Conservation (phyloP, 345 rosid species). For the Gossypium stocksii region DNA sequence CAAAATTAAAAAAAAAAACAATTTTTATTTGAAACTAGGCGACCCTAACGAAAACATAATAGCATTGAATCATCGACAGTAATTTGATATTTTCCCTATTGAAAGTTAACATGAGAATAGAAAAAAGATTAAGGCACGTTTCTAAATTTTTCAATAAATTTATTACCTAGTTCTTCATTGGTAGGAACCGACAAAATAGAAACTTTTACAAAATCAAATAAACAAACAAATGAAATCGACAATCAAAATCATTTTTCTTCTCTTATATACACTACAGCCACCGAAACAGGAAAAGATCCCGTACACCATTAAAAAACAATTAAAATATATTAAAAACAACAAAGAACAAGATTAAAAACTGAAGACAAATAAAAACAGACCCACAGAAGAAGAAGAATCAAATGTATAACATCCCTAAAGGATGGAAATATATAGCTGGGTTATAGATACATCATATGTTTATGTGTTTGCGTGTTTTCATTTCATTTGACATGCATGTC, state of each 20-base stretch:
- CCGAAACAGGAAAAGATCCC: slow-evolving; percentile 15
- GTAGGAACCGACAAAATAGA: slow-evolving; percentile 35
- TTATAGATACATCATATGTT: neutral
- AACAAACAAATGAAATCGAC: slow-evolving; percentile 18
- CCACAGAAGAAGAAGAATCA: neutral
- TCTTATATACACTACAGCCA: neutral
- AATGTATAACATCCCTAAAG: neutral
- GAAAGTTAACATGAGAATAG: slow-evolving; percentile 16
- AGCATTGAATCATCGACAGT: neutral
- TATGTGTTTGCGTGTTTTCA: neutral
- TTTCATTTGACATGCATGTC: slow-evolving; percentile 16
- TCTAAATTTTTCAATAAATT: slow-evolving; percentile 14
- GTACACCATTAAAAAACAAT: no score
- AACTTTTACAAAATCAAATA: slow-evolving; percentile 1
- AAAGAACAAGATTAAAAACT: neutral
- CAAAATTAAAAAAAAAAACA: neutral
- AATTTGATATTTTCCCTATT: neutral
- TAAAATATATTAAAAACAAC: neutral
- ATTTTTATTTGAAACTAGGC: neutral
- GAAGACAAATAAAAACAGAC: neutral
- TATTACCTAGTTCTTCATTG: slow-evolving; percentile 22
- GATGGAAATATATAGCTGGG: neutral
- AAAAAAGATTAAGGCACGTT: slow-evolving; percentile 29
- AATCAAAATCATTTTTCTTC: slow-evolving; percentile 30
- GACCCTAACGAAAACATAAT: neutral